Evolutionary conservation across 1,139 yeast genomes (phyloP), one percentile per base, ranked within the genome.

Genomic region (Zygoascus meyerae): DNA sequence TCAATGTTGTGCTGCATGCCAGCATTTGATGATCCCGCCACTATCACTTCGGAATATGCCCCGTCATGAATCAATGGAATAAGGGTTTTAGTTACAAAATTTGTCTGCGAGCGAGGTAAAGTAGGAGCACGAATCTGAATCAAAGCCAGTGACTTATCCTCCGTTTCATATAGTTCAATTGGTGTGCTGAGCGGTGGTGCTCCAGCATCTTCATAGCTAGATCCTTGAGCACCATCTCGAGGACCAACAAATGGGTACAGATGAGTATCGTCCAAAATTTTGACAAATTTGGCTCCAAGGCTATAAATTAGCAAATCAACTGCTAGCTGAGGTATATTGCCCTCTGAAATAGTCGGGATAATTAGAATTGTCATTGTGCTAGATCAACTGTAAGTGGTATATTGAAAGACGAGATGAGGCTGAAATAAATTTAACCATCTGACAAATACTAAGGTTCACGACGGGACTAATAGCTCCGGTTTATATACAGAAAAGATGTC

Each of bases 211-310:
- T 17, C 7, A 5, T 52, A 34, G n/a, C n/a, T n/a, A 17, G 42
- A 52, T 5, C 52, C 57, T 2, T 34, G 36, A n/a, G 37, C 46
- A 42, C 68, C 64, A 61, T 89, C 96, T 10, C 77, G 67, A 1
- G 97, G 94, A 0, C 95, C 85, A 0, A 82, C 81, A 67, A 90
- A 87, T 2, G 98, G 96, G 58, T 85, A 86, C 18, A 89, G 64
- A 56, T 72, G 78, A 3, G 69, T 63, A 45, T 79, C 80, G 58
- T 83, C 83, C 31, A 89, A 65, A 16, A 75, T 63, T 4, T 77
- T 79, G 5, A 82, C 69, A 42, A 74, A 75, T 45, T 66, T 53
- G 48, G 83, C 75, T 1, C 70, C 71, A 32, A 75, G 68, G 2
- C 84, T 80, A 57, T 83, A 85, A 14, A 89, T 69, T 35, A 92